Base-by-base conservation (phyloP, 106 monocot species). In the Phalaenopsis equestris region DNA sequence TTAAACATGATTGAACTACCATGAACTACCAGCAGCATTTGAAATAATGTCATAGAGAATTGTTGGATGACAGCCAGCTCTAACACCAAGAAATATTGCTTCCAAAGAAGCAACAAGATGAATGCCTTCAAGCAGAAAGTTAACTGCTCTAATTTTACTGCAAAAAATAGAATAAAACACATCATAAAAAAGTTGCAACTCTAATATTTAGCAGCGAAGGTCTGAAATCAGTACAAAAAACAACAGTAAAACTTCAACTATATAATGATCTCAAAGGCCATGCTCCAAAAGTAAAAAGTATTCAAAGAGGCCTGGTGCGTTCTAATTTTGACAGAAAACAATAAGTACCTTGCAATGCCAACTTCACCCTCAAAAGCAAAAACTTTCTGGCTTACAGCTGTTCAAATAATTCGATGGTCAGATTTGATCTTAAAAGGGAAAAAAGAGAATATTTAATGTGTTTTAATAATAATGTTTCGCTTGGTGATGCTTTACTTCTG, bases 11-110 rank as follows among this genome's bases (percentile, higher is more conserved):
- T 24, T 6, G n/a, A 79, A 58, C 83, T 78, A 98, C 97, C 94
- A 84, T 84, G 97, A 98, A 78, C 89, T 98, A 78, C 97, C 97
- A 81, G 94, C 97, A 88, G 97, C 97, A 91, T 94, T 92, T 48
- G 94, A 92, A 75, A 98, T 92, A 80, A 98, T 98, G 43, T 98
- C 87, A 87, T 92, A 98, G 37, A 98, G 80, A 84, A 98, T 92
- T 49, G 74, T 82, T 75, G 97, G 97, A 82, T 98, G 97, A 82
- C 94, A 82, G 21, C 94, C 94, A 79, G 90, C 90, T 42, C 88
- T 78, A 84, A 87, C 87, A 79, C 97, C 97, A 57, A 98, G 88
- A 81, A 89, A 98, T 74, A 90, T 89, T 58, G 97, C 94, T 84
- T 98, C 97, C 75, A 98, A 80, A 77, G 97, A 82, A 78, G 88